phyloP scores from a whole-genome alignment of 306 rosid species.

The Medicago ruthenica region DNA sequence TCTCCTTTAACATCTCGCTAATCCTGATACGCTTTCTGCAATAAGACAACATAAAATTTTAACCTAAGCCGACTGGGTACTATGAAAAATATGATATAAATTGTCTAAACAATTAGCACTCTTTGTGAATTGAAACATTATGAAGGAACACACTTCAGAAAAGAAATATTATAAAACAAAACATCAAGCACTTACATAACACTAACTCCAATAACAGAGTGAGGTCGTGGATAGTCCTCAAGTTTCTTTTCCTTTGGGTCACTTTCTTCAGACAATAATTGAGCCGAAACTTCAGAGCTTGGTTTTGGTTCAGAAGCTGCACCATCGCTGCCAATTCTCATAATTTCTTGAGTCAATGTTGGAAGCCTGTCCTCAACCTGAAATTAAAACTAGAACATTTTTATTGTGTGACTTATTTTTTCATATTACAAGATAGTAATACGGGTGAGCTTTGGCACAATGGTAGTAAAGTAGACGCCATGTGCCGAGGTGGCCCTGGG shows the following conservation, averaged over 20 bases:
- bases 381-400: constrained; percentile 22
- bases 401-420: constrained; percentile 21
- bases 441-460: background rate
- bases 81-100: constrained; percentile 5
- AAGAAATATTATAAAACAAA: constrained; percentile 10
- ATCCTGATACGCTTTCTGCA: constrained; percentile 77
- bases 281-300: constrained; percentile 45
- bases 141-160: constrained; percentile 16
- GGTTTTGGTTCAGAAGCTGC: constrained; percentile 46
- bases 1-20: constrained; percentile 77
- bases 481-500: background rate
- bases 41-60: constrained; percentile 38
- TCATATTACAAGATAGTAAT: constrained; percentile 7
- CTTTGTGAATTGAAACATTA: constrained; percentile 22
- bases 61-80: background rate
- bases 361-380: constrained; percentile 78
- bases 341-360: constrained; percentile 65
- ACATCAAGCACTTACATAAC: constrained; percentile 73
- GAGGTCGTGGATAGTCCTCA: constrained; percentile 84
- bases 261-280: constrained; percentile 45
- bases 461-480: background rate
- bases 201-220: constrained; percentile 86
- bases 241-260: constrained; percentile 63
- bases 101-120: background rate
- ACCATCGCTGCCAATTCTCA: constrained; percentile 65